phyloP scores from a whole-genome alignment of 805 yeast species.

The Spathaspora hagerdaliae region DNA sequence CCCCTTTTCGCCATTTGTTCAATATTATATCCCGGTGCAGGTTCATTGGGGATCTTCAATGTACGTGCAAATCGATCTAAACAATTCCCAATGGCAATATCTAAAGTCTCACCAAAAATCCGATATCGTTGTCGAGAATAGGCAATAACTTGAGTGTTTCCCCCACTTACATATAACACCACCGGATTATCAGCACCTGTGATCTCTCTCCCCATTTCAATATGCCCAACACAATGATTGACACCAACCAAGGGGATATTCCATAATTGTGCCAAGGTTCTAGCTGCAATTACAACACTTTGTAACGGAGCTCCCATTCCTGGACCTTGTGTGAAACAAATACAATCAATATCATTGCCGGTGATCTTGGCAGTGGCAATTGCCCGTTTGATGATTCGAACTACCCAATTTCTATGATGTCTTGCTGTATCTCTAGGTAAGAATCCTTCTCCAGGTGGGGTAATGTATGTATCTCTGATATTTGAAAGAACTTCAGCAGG shows the following conservation, averaged over 20 bases:
- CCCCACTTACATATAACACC: constrained; percentile 95
- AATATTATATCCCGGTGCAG: constrained; percentile 96
- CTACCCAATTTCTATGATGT: constrained; percentile 95
- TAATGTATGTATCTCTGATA: constrained; percentile 87
- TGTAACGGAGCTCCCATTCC: constrained; percentile 99
- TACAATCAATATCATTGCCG: constrained; percentile 60
- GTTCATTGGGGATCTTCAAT: constrained; percentile 81
- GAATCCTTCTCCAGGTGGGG: constrained; percentile 99
- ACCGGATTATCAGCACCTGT: constrained; percentile 98
- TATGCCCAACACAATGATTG: constrained; percentile 96
- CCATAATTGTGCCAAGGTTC: constrained; percentile 81
- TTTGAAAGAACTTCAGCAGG: constrained; percentile 79
- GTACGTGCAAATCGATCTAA: constrained; percentile 94
- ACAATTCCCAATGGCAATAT: constrained; percentile 97
- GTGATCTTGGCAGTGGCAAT: constrained; percentile 55
- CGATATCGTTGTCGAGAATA: constrained; percentile 90
- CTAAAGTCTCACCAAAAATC: constrained; percentile 98
- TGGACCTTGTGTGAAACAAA: constrained; percentile 96
- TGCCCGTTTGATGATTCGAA: constrained; percentile 66
- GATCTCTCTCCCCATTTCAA: constrained; percentile 98
- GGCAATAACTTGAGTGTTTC: constrained; percentile 97
- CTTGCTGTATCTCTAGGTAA: constrained; percentile 95
- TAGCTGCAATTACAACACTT: constrained; percentile 86
- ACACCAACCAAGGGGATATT: constrained; percentile 85
- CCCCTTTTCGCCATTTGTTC: constrained; percentile 86